These are phyloP conservation scores for Amaranthus palmeri DNA, from an alignment of 148 eudicot species.

Conservation along the genomic window DNA sequence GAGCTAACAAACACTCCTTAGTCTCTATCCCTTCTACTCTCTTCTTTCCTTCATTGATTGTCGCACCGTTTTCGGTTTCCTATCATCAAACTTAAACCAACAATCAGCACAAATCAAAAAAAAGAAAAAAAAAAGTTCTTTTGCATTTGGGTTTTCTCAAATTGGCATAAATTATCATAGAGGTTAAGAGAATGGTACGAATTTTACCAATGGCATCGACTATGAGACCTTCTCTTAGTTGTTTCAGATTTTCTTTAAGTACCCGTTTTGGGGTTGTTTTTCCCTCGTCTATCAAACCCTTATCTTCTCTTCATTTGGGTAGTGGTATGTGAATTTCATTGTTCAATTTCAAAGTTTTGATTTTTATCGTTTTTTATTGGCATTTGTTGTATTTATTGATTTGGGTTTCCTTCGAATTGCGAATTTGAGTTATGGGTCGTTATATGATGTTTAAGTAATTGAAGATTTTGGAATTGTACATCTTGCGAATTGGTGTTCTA, in stretches of 20 bases:
- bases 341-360: background rate
- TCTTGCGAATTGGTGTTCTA: background rate
- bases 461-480: background rate
- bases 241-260: constrained; percentile 31
- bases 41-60: background rate
- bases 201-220: constrained; percentile 70
- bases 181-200: constrained; percentile 38
- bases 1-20: background rate
- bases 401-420: background rate
- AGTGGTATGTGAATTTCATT: constrained; percentile 35
- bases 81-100: too few species aligned
- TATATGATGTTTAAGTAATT: constrained; percentile 1
- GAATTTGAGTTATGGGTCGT: constrained; percentile 14
- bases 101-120: too few species aligned
- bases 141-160: background rate
- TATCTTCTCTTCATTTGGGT: constrained; percentile 33
- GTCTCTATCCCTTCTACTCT: background rate
- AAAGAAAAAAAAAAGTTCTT: background rate
- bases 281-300: constrained; percentile 30
- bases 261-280: constrained; percentile 31
- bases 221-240: constrained; percentile 45
- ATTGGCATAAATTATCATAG: background rate
- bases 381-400: constrained; percentile 7
- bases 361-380: background rate
- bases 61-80: too few species aligned